Evolutionary conservation across 2,329 filamentous ascomycete genomes (phyloP).

Genomic region (Fusarium citri): DNA sequence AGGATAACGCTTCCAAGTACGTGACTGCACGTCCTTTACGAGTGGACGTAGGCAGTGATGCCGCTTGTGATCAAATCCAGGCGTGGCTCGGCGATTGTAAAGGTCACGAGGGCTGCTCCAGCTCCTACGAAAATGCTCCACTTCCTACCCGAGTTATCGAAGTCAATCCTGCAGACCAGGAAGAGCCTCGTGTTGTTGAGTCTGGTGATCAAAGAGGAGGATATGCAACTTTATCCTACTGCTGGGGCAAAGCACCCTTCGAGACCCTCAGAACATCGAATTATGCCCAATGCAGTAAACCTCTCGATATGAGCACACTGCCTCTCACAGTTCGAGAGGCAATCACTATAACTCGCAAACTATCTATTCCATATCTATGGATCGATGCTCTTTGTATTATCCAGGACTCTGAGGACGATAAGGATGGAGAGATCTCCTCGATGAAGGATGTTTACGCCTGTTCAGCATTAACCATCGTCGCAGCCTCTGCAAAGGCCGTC

Average conservation of each 20-base stretch:
- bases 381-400: neutral
- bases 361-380: neutral
- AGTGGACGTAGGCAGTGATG: neutral
- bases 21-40: neutral
- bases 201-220: fast-evolving
- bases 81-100: neutral
- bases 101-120: neutral
- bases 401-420: neutral
- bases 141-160: neutral
- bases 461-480: neutral
- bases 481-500: neutral
- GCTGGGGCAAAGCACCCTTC: neutral
- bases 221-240: neutral
- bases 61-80: neutral
- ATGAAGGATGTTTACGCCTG: neutral
- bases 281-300: neutral
- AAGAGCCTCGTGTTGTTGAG: neutral
- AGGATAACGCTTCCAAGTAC: neutral
- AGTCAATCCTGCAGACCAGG: neutral
- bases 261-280: neutral
- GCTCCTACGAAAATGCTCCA: neutral
- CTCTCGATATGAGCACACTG: neutral
- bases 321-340: neutral
- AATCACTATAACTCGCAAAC: neutral
- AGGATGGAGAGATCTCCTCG: neutral